Conservation (phyloP, 805 yeast genomes). For the Saturnispora mendoncae region DNA sequence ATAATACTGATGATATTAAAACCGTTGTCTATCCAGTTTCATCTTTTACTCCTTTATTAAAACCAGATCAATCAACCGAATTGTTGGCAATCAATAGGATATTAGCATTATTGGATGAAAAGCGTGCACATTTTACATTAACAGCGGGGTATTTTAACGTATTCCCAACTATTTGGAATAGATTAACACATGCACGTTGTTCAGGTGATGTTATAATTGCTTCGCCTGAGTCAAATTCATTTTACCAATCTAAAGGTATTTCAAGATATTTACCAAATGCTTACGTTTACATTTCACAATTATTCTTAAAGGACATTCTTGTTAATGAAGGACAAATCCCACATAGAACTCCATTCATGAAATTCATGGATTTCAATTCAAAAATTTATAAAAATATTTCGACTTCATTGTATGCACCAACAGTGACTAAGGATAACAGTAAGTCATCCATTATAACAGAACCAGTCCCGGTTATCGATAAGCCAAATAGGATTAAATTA, state of each 20-base stretch:
- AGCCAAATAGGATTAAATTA: conserved; percentile 38
- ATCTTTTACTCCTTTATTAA: conserved; percentile 77
- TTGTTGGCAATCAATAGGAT: conserved; percentile 57
- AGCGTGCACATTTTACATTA: conserved; percentile 63
- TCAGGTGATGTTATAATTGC: conserved; percentile 77
- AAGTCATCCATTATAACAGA: too few species aligned
- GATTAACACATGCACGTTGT: conserved; percentile 50
- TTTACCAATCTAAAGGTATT: conserved; percentile 75
- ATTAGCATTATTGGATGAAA: conserved; percentile 47
- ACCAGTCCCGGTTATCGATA: conserved; percentile 7
- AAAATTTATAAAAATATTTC: conserved; percentile 8
- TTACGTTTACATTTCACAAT: conserved; percentile 64
- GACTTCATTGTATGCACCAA: conserved; percentile 2
- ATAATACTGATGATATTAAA: conserved; percentile 19
- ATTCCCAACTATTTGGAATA: conserved; percentile 59
- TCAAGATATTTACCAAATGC: conserved; percentile 81
- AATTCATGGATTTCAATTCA: conserved; percentile 10
- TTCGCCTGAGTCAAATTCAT: conserved; percentile 89
- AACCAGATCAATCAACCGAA: conserved; percentile 70
- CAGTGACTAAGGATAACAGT: neutral
- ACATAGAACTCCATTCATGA: conserved; percentile 25
- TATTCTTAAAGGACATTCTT: conserved; percentile 44
- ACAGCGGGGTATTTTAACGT: conserved; percentile 97
- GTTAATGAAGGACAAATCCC: conserved; percentile 9
- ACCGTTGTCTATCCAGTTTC: conserved; percentile 86